Evolutionary conservation across 345 rosid species (phyloP).

Genomic region (Eucalyptus shirleyi): DNA sequence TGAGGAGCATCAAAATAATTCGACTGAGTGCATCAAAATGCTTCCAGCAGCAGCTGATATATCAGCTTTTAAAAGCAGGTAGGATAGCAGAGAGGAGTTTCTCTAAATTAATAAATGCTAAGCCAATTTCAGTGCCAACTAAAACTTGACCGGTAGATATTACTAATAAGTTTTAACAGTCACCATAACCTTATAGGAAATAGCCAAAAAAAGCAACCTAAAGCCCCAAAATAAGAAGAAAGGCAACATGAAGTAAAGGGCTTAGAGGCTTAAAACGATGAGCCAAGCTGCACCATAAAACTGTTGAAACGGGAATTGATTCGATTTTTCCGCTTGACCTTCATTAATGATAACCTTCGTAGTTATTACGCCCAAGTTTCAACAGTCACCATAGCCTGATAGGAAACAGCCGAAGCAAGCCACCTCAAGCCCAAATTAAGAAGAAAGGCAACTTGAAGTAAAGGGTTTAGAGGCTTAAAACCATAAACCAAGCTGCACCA

Average conservation of each 20-base stretch:
- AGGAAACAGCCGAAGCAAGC: not conserved
- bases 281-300: not conserved
- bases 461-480: not conserved
- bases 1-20: not conserved
- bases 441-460: not conserved
- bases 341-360: not conserved
- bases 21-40: not conserved
- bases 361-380: not conserved
- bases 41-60: not conserved
- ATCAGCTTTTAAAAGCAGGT: not conserved
- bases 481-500: not conserved
- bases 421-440: not conserved
- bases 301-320: not conserved
- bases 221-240: not conserved
- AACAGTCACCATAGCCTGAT: not conserved
- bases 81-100: not conserved
- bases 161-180: not conserved
- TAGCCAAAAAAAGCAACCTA: not conserved
- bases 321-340: not conserved
- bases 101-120: not conserved
- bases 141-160: not conserved
- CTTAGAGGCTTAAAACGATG: not conserved
- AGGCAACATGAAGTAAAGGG: not conserved
- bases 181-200: not conserved
- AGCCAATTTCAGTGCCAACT: not conserved